Evolutionary conservation across 345 rosid species (phyloP), one percentile per base, ranked within the genome.

Genomic region (Eucalyptus coolabah): DNA sequence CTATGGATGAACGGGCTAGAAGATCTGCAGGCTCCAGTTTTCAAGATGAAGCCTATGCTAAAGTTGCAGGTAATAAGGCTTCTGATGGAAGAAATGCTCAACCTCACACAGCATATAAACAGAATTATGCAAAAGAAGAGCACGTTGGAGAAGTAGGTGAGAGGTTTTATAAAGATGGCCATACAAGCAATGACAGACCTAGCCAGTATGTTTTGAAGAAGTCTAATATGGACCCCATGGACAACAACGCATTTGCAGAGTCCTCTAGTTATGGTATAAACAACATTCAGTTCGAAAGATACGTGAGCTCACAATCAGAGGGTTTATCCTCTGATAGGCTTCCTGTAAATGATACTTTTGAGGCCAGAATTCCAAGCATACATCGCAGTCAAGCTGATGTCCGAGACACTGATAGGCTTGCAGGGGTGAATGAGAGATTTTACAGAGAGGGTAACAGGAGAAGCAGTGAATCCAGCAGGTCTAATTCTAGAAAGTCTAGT

Each of bases 401-500:
- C 65, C 59, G 54, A 23, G 91, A 90, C 63, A 90, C 91, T 89
- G 88, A 91, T 90, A 86, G 60, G 59, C 89, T 86, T 45, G 56
- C 87, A 6, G 91, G 91, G 81, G 72, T 88, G 67, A 83, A 90
- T 54, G 91, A 89, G 83, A 91, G 93, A 83, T 65, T 89, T 90
- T 59, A 89, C 86, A 89, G 77, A 72, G 88, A 88, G 47, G 81
- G 89, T 89, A 89, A 90, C 56, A 89, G 83, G 91, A 90, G 44
- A 86, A 40, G 87, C 54, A 65, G 87, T 89, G 89, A 67, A 88
- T 89, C 92, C 83, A 72, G 59, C 40, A 88, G 12, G 67, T 88
- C 93, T 28, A 86, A 89, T 91, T 90, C 93, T 77, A 65, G 90
- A 89, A 93, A 91, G 86, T 88, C 94, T 19, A 89, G 82, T 89